phyloP scores from a whole-genome alignment of 2,329 filamentous ascomycete species.

The Microsporum audouinii region DNA sequence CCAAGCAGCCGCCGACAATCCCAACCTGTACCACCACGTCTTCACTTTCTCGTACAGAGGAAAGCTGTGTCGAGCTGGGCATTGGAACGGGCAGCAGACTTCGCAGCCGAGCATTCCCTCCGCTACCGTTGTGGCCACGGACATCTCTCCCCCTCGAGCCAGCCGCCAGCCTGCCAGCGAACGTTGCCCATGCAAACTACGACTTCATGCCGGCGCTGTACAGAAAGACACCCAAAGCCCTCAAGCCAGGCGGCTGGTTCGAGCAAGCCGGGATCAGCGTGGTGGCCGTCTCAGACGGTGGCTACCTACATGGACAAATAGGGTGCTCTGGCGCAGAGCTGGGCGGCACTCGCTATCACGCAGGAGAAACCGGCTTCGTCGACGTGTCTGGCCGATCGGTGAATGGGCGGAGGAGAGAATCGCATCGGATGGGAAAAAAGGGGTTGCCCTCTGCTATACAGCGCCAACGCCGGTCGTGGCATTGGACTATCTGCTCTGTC shows the following conservation, averaged over 20 bases:
- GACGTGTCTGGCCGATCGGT: constrained; percentile 37
- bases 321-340: constrained; percentile 15
- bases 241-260: constrained; percentile 22
- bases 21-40: constrained; percentile 28
- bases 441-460: neutral
- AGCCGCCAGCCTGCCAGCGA: constrained; percentile 14
- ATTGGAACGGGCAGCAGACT: constrained; percentile 36
- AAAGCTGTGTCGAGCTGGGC: constrained; percentile 37
- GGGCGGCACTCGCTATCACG: constrained; percentile 21
- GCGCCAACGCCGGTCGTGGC: neutral
- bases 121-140: constrained; percentile 29
- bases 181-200: constrained; percentile 15
- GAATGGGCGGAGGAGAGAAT: constrained; percentile 16
- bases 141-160: constrained; percentile 7
- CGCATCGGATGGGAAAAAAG: constrained; percentile 15
- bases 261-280: constrained; percentile 22
- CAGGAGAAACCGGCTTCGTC: constrained; percentile 39
- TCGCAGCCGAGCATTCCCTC: constrained; percentile 36
- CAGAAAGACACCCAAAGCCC: constrained; percentile 16
- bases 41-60: constrained; percentile 29
- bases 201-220: constrained; percentile 19
- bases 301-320: constrained; percentile 16
- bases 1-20: constrained; percentile 25
- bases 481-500: too few species aligned
- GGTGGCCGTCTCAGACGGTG: constrained; percentile 21